Base-by-base conservation (phyloP, 768 basidiomycete species). In the Gautieria morchelliformis region DNA sequence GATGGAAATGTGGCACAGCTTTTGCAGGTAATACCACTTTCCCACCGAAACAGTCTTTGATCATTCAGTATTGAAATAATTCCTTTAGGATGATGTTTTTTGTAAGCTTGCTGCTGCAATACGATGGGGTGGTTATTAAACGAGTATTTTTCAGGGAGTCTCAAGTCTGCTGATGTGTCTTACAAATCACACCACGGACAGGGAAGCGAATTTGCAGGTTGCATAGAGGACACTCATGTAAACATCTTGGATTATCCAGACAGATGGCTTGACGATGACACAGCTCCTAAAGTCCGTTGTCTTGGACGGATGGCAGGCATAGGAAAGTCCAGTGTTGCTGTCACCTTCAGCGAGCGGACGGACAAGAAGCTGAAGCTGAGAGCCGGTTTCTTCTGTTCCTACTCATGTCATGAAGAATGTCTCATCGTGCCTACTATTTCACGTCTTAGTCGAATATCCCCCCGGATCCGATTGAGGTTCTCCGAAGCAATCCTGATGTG, bases 251-350 rank as follows among this genome's bases (percentile, higher is more conserved):
- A 22, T 27, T 42, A 58, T 51, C 59, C 66, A 32, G 50, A 64
- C 20, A 14, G 32, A 1, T 70, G 63, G 44, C 72, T 74, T 9
- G 74, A 72, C n/a, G 69, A 72, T 3, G 71, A 66, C 1, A 67
- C 69, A 0, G 63, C 63, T 30, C 63, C 70, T 32, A 5, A 61
- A 24, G 27, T 67, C 14, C 59, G 44, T 27, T 62, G 60, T 60
- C 50, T 62, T 5, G 53, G 44, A 15, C 60, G 60, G 9, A 39
- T 57, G 20, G 60, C 60, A 22, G 61, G 61, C 7, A 64, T 40
- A 20, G 61, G 61, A 17, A 62, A 62, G 52, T 53, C 61, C 22
- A 55, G 56, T 3, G 58, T 62, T n/a, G 56, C 61, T 9, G 40
- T 58, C 39, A 47, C 61, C 9, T 8, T 62, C 14, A 39, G 60